Base-by-base conservation (phyloP, 176 grass and related monocot genomes). In the Ananas comosus region DNA sequence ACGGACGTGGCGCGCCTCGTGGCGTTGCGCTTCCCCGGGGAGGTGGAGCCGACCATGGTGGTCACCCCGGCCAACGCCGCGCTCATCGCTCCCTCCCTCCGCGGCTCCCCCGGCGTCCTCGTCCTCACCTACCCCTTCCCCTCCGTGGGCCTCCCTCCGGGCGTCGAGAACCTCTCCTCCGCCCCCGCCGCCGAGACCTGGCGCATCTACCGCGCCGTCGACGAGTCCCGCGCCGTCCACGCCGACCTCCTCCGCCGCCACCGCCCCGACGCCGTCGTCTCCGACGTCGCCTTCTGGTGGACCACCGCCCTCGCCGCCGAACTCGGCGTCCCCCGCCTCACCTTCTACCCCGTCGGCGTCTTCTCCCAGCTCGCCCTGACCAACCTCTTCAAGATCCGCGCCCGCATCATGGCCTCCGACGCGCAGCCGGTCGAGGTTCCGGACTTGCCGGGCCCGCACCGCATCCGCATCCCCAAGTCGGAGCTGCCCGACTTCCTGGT, bases 401-500 rank as follows among this genome's bases (percentile, higher is more conserved):
- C 67, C 1, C 73, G 85, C 9, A 92, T 92, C 59, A 10, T 78
- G 27, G 64, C 73, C 5, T 13, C 23, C 3, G 58, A 76, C 3
- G 18, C 4, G 6, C 17, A 56, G 25, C 13, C 65, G 1, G 6
- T 57, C 8, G 78, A 85, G 48, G 88, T 96, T 48, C 86, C 86
- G 9, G 65, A 50, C 12, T 4, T 96, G 3, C 92, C 86, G 18
- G 79, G 76, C 10, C 71, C 79, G 50, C 61, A 84, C 14, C 54
- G 1, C 14, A 83, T 96, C 72, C 1, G 29, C 13, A 80, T 96
- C 63, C 93, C 93, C 12, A 61, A 12, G 66, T 72, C 86, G 8
- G 93, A 96, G 81, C 86, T 96, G 11, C 93, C 93, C 10, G 13
- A 13, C 7, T 92, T 96, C 76, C 52, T 96, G 2, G 69, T 85